Base-by-base conservation (phyloP, 2,329 filamentous ascomycete species). In the Xylariaceae sp. region DNA sequence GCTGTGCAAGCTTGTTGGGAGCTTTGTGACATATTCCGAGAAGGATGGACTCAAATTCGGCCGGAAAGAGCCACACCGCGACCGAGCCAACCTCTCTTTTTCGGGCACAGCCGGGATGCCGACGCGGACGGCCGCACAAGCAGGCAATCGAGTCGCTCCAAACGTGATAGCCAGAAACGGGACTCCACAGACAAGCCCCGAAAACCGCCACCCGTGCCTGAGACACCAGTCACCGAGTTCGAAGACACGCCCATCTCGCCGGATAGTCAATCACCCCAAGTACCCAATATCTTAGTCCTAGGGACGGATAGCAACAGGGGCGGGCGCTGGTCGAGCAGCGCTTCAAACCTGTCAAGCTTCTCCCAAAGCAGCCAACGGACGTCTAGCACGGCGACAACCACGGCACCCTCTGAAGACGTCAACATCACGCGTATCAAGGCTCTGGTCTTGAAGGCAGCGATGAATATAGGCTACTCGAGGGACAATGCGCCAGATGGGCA, bases 1-100 rank as follows among this genome's bases (percentile, higher is more conserved):
- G 91, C 92, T 1, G 89, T 96, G 0, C 92, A 96, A 67, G 91
- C 92, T 11, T 97, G 92, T 70, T 97, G 91, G 91, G 92, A 96
- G 62, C 81, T 97, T 5, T 96, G 91, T 69, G 91, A 97, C 73
- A 85, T 97, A 48, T 96, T 97, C 77, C 83, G 91, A 41, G 89
- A 94, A 74, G 91, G 91, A 15, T 96, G 92, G 91, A 91, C 90
- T 3, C 89, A 94, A 64, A 85, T 94, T 40, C 84, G 91, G 47
- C 91, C 92, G 4, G 92, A 96, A 57, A 81, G 92, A 49, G 89
- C 88, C 37, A 96, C 92, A 1, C 92, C 93, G 11, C 82, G 91
- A 30, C 89, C 92, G 2, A 89, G 82, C 50, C 91, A 96, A 69
- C 82, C 86, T 9, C 86, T 80, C 43, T 95, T 95, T 67, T 84